phyloP scores from a whole-genome alignment of 805 yeast genomes.

The Tetrapisispora iriomotensis region DNA sequence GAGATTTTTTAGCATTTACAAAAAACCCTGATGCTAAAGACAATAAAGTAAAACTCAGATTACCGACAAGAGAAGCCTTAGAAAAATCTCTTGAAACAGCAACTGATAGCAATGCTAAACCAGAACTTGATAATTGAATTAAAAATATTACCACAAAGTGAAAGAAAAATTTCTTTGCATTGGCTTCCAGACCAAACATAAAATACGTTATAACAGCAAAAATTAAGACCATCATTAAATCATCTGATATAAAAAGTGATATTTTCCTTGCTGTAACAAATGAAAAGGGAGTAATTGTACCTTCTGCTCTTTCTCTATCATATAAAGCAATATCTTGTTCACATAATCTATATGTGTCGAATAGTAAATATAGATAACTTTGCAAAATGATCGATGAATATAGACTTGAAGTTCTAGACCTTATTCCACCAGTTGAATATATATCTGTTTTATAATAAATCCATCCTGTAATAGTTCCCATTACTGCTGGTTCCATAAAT shows the following conservation, averaged over 20 bases:
- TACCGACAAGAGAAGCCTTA: constrained; percentile 50
- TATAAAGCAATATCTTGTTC: constrained; percentile 43
- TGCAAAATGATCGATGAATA: constrained; percentile 46
- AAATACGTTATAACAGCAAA: constrained; percentile 59
- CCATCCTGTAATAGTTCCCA: constrained; percentile 68
- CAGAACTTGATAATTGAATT: constrained; percentile 36
- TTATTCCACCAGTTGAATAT: constrained; percentile 41
- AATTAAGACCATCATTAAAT: constrained; percentile 48
- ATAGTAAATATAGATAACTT: constrained; percentile 45
- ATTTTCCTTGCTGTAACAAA: constrained; percentile 57
- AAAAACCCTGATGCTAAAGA: constrained; percentile 76
- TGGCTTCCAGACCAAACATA: constrained; percentile 61
- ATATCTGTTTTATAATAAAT: constrained; percentile 50
- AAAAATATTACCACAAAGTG: constrained; percentile 53
- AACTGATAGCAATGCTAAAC: constrained; percentile 31
- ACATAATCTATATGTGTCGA: constrained; percentile 51
- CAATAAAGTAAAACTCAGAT: constrained; percentile 58
- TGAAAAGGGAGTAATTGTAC: constrained; percentile 55
- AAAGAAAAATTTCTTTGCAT: constrained; percentile 44
- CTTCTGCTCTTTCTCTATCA: constrained; percentile 64
- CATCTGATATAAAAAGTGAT: constrained; percentile 60
- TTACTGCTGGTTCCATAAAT: constrained; percentile 37
- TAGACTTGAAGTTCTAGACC: constrained; percentile 46
- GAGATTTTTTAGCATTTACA: constrained; percentile 62
- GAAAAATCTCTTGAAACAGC: constrained; percentile 54